Base-by-base conservation (phyloP, 2,329 filamentous ascomycete genomes). In the Ascochyta koolunga region DNA sequence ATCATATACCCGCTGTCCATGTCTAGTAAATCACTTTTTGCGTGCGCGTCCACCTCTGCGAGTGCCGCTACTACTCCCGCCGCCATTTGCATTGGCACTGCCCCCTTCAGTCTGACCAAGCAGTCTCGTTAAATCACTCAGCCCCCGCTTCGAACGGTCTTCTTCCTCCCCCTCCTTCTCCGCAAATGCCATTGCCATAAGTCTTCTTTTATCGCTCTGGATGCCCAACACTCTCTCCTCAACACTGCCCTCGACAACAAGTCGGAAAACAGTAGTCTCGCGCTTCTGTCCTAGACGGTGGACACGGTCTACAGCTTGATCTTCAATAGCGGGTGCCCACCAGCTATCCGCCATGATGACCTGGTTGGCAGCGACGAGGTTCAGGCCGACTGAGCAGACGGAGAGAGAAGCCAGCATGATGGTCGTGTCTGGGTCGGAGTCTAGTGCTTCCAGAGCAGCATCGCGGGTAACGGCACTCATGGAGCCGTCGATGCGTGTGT, bases 321-420 rank as follows among this genome's bases (percentile, higher is more conserved):
- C 91, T 73, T 96, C 92, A 50, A 96, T 95, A 0, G 91, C 91
- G 0, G 92, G 92, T 1, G 92, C 91, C 74, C 92, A 96, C 92
- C 91, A 96, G 54, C 85, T 89, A 72, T 96, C 92, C 0, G 86
- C 85, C 18, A 96, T 80, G 39, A 96, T 86, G 54, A 96, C 90
- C 6, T 92, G 92, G 65, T 95, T 91, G 0, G 92, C 92, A 0
- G 90, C 87, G 0, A 93, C 90, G 11, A 96, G 83, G 65, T 96
- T 96, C 39, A 96, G 80, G 0, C 92, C 92, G 1, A 96, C 91
- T 46, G 88, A 89, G 74, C 90, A 93, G 6, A 95, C 92, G 7
- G 86, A 84, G 36, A 96, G 78, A 67, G 89, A 92, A 2, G 92
- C 92, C 2, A 96, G 86, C 79, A 96, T 82, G 62, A 96, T 84